These are phyloP conservation scores for Suhomyces atakaporum DNA, from an alignment of 1,139 yeast species.

Conservation along the genomic window DNA sequence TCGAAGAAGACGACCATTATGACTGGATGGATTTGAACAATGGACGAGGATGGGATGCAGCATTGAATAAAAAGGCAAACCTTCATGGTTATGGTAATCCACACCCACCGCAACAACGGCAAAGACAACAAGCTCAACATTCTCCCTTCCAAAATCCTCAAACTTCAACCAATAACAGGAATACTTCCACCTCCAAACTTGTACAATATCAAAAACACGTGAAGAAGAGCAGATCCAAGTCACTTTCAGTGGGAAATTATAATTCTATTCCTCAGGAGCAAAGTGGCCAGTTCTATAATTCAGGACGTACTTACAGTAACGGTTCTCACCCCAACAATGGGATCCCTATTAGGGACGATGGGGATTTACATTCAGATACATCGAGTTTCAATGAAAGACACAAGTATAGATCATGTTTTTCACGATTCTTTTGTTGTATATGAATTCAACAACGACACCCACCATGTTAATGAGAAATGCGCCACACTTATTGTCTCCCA, in stretches of 20 bases:
- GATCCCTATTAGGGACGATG: conserved; percentile 38
- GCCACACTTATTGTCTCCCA: neutral
- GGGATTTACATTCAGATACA: conserved; percentile 42
- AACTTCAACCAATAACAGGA: conserved; percentile 8
- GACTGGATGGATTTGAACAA: conserved; percentile 85
- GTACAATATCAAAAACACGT: conserved; percentile 11
- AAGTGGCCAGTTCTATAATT: conserved; percentile 15
- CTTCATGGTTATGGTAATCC: conserved; percentile 80
- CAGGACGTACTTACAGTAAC: conserved; percentile 7
- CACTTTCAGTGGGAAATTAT: conserved; percentile 27
- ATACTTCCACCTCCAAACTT: conserved; percentile 13
- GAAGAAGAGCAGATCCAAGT: conserved; percentile 16
- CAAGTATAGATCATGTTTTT: conserved; percentile 21
- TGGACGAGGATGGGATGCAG: conserved; percentile 82
- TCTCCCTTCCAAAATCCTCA: conserved; percentile 11
- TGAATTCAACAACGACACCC: conserved; percentile 2
- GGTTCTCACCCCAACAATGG: conserved; percentile 21
- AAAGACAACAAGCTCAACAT: conserved; percentile 23
- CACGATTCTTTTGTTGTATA: conserved; percentile 14
- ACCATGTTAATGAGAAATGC: neutral
- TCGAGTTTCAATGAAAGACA: conserved; percentile 37
- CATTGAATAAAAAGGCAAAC: conserved; percentile 76
- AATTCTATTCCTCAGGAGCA: conserved; percentile 31
- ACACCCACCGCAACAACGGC: conserved; percentile 53
- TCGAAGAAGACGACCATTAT: conserved; percentile 57